phyloP scores from a whole-genome alignment of 2,329 filamentous ascomycete species.

The Ceratocystis alfenasii region DNA sequence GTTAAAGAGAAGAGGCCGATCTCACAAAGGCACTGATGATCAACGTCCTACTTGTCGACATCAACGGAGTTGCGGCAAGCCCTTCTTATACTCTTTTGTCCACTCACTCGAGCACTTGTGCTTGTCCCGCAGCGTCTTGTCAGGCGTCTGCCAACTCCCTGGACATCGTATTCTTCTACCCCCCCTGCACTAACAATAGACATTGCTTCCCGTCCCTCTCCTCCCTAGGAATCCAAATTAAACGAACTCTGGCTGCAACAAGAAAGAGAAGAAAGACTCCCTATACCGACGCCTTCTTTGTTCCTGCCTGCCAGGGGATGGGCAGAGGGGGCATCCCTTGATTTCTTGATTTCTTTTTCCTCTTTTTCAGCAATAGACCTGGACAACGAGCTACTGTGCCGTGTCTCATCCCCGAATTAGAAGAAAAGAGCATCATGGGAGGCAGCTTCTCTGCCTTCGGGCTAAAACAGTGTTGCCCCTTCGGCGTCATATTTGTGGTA shows the following conservation, averaged over 20 bases:
- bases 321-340: background rate
- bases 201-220: background rate
- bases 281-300: background rate
- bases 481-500: background rate
- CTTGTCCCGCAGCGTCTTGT: background rate
- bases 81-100: slow-evolving; percentile 2
- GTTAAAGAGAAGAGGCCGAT: background rate
- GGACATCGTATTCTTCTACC: background rate
- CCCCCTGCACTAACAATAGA: background rate
- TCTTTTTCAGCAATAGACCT: slow-evolving; percentile 1
- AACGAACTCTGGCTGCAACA: background rate
- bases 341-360: background rate
- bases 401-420: background rate
- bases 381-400: background rate
- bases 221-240: background rate
- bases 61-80: background rate
- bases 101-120: background rate
- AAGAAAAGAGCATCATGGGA: background rate
- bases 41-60: background rate
- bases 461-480: background rate
- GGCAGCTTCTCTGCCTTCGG: background rate
- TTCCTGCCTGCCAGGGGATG: background rate
- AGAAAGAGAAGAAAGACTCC: background rate
- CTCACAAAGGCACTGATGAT: slow-evolving; percentile 6
- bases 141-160: background rate